Base-by-base conservation (phyloP, 73 alveolate species). In the Paraurostyla sp. region DNA sequence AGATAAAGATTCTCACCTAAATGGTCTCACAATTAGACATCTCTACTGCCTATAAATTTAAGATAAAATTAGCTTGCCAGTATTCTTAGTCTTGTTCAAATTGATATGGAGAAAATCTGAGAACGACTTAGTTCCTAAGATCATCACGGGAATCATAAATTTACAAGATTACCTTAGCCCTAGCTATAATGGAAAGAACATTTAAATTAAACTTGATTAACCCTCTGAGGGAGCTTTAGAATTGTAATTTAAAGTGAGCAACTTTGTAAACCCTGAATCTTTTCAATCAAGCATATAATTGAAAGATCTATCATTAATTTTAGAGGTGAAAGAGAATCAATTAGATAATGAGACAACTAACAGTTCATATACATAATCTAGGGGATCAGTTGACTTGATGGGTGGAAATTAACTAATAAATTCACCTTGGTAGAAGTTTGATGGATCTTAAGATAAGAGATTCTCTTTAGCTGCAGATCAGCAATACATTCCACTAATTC, bases 251-350 rank as follows among this genome's bases (percentile, higher is more conserved):
- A 65, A 65, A 36, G 71, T 48, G 3, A 1, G 13, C 30, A 73
- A 45, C 27, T 15, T 13, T 1, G 9, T 23, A 45, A 73, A 29
- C 46, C 38, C 41, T 13, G 68, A 45, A 45, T 29, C 30, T 11
- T 73, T 32, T 22, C 32, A 43, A 20, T 30, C 41, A 45, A 50
- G 32, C 2, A n/a, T 73, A 7, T 3, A n/a, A 45, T n/a, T 73
- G 52, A 45, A 73, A 16, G 69, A 73, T 29, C 22, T 73, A 7
- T 73, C 87, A 22, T 22, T 73, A 7, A 45, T 73, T 3, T 33
- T 73, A 48, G 87, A 73, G 50, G 69, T 73, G 33, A 73, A 73
- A 27, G 87, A 73, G 42, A 3, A 3, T 29, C 23, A 65, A n/a
- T 46, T 20, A 48, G 87, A 73, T 18, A 18, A 23, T 45, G 41